phyloP scores from a whole-genome alignment of 371 early-diverging fungal species.

The Capillidium heterosporum region DNA sequence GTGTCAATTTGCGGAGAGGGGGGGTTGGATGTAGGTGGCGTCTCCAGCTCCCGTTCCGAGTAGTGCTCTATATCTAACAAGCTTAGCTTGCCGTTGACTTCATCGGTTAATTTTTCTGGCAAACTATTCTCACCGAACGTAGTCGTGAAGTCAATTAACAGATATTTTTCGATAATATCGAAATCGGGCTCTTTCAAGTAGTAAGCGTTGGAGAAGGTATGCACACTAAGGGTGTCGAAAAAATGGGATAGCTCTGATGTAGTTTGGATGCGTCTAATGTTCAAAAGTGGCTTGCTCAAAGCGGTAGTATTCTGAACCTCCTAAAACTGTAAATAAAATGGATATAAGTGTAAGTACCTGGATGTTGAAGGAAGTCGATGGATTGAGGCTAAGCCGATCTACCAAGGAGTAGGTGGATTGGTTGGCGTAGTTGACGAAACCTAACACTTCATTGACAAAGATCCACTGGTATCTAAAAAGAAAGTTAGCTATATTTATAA shows the following conservation, averaged over 20 bases:
- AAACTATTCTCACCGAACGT: too few species aligned
- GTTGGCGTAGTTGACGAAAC: conserved; percentile 8
- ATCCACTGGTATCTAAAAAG: conserved; percentile 69
- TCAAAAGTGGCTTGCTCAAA: background rate
- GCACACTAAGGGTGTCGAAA: background rate
- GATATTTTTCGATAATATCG: background rate
- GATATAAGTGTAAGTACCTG: background rate
- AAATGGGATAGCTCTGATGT: background rate
- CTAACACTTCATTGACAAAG: conserved; percentile 69
- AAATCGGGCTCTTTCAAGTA: background rate
- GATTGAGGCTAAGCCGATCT: background rate
- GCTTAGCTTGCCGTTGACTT: too few species aligned
- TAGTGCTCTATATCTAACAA: too few species aligned
- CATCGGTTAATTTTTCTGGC: too few species aligned
- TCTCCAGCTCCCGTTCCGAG: too few species aligned
- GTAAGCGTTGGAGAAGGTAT: background rate
- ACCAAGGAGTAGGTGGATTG: background rate
- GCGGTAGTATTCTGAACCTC: background rate
- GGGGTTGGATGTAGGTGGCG: too few species aligned
- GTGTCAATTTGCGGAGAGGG: too few species aligned
- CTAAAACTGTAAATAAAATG: background rate
- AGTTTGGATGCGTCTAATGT: background rate
- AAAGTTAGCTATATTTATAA: background rate
- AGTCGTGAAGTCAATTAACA: background rate
- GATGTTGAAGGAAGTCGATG: background rate